These are phyloP conservation scores for Zanthoxylum bungeanum DNA, from an alignment of 345 rosid genomes.

Conservation along the genomic window DNA sequence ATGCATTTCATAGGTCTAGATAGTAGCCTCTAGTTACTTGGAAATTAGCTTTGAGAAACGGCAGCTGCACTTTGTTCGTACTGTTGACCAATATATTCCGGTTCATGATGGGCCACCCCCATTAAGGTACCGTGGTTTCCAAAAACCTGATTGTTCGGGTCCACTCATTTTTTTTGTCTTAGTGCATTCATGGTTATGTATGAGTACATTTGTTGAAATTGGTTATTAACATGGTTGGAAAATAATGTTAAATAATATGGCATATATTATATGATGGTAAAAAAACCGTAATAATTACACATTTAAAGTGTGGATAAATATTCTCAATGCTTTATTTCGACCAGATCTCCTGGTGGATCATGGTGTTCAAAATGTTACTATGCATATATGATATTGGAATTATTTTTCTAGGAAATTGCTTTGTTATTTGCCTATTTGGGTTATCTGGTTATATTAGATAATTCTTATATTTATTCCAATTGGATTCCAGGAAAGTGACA, in stretches of 20 bases:
- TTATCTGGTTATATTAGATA: not conserved
- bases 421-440: not conserved
- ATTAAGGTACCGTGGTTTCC: not conserved
- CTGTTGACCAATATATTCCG: not conserved
- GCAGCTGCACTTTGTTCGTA: not conserved
- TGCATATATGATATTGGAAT: not conserved
- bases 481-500: constrained; percentile 44
- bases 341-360: not conserved
- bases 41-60: not conserved
- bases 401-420: not conserved
- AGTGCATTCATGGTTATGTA: not conserved
- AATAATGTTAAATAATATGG: too few species aligned
- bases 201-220: not conserved
- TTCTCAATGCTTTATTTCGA: not conserved
- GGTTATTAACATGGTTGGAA: not conserved
- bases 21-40: not conserved
- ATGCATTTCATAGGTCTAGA: not conserved
- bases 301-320: not conserved
- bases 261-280: too few species aligned
- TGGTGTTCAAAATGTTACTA: not conserved
- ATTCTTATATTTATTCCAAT: not conserved
- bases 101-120: not conserved
- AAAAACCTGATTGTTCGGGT: not conserved
- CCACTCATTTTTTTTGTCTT: not conserved
- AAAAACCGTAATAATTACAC: not conserved